Evolutionary conservation across 2,329 filamentous ascomycete genomes (phyloP).

Genomic region (Onygenales sp.): DNA sequence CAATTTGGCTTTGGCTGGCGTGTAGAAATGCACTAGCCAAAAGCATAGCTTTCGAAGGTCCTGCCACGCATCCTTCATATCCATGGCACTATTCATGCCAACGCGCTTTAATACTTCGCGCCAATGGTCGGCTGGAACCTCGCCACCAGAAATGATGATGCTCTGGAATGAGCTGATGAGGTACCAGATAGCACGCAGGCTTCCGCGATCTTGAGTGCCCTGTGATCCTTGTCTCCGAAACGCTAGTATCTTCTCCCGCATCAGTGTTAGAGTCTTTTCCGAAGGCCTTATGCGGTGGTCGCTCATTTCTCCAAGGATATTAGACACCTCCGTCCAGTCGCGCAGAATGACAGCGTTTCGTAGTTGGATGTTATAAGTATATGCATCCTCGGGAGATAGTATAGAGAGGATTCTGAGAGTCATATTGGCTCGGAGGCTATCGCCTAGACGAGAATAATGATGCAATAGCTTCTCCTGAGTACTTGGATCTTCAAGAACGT

Average conservation of each 20-base stretch:
- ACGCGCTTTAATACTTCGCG: conserved; percentile 49
- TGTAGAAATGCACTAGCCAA: conserved; percentile 41
- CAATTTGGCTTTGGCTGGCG: conserved; percentile 6
- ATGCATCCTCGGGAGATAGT: conserved; percentile 20
- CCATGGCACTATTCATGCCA: conserved; percentile 23
- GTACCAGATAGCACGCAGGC: conserved; percentile 31
- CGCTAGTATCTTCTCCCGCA: conserved; percentile 29
- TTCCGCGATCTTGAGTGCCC: conserved; percentile 12
- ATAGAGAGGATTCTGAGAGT: conserved; percentile 46
- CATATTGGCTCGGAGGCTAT: conserved; percentile 45
- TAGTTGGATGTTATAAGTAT: conserved; percentile 30
- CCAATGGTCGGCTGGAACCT: conserved; percentile 41
- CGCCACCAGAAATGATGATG: conserved; percentile 36
- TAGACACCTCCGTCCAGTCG: conserved; percentile 21
- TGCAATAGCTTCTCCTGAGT: conserved; percentile 47
- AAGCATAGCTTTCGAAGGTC: conserved; percentile 43
- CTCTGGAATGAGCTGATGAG: conserved; percentile 40
- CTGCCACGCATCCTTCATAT: conserved; percentile 42
- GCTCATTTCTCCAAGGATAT: conserved; percentile 42
- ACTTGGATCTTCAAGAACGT: conserved; percentile 47
- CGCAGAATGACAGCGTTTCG: conserved; percentile 27
- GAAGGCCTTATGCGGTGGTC: conserved; percentile 33
- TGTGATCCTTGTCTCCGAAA: conserved; percentile 17
- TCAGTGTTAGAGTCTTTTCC: conserved; percentile 32
- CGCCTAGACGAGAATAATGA: conserved; percentile 41